Conservation (phyloP, 192 early-diverging fungal species). For the Backusella liffmaniae region DNA sequence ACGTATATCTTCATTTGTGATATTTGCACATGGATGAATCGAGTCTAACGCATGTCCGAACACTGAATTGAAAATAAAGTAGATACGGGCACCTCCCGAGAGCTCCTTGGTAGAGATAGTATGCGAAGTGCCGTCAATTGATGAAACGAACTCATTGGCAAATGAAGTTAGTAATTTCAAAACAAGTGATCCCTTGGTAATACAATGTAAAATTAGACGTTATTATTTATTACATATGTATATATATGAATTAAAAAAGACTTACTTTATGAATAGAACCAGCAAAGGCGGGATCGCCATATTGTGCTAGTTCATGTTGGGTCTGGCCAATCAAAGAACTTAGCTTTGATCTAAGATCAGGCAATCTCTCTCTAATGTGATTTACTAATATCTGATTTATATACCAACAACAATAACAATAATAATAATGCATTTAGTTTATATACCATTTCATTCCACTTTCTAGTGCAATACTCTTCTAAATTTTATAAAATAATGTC, state of each 20-base stretch:
- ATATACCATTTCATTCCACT: neutral
- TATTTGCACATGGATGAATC: constrained; percentile 64
- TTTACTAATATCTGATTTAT: constrained; percentile 59
- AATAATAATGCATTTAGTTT: neutral
- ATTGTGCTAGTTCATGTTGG: constrained; percentile 68
- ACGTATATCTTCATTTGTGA: constrained; percentile 70
- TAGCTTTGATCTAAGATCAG: constrained; percentile 68
- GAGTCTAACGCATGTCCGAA: constrained; percentile 70
- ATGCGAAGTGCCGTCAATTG: constrained; percentile 67
- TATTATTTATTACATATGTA: neutral
- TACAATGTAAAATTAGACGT: neutral
- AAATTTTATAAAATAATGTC: no score
- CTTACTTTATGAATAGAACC: constrained; percentile 46
- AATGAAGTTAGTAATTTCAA: constrained; percentile 70
- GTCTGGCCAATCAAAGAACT: constrained; percentile 71
- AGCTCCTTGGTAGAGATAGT: constrained; percentile 71
- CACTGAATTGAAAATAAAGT: constrained; percentile 77
- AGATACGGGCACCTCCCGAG: constrained; percentile 72
- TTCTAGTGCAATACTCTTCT: neutral
- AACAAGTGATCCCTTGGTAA: constrained; percentile 50
- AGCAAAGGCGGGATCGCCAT: constrained; percentile 51
- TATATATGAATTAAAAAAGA: neutral
- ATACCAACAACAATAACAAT: neutral
- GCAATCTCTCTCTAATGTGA: constrained; percentile 73
- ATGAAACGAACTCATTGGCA: constrained; percentile 67